phyloP scores from a whole-genome alignment of 2,329 filamentous ascomycete genomes.

The Trichoderma sp. region DNA sequence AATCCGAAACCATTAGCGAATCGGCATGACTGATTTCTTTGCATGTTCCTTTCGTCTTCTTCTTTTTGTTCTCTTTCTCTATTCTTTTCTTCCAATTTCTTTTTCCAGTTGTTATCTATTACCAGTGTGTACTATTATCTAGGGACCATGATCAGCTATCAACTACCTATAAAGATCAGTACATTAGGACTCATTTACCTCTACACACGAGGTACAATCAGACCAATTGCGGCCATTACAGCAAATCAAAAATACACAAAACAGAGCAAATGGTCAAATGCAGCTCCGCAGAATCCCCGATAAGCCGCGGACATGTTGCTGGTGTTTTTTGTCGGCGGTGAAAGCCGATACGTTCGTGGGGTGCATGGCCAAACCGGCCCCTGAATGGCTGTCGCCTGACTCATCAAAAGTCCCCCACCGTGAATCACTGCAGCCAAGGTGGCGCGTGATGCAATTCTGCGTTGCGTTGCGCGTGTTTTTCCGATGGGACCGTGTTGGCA shows the following conservation, averaged over 20 bases:
- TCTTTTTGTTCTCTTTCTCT: not conserved
- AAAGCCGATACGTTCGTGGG: slow-evolving; percentile 18
- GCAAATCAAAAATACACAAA: not conserved
- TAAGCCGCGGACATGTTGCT: not conserved
- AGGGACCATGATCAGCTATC: not conserved
- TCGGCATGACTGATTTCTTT: not conserved
- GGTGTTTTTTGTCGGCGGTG: not conserved
- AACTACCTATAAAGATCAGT: not conserved
- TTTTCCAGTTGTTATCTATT: not conserved
- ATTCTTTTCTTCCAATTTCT: not conserved
- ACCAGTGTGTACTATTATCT: not conserved
- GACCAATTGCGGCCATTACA: not conserved
- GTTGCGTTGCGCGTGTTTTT: slow-evolving; percentile 5
- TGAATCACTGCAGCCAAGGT: slow-evolving; percentile 11
- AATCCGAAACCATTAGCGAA: not conserved
- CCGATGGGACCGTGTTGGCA: not conserved
- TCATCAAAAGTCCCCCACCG: slow-evolving; percentile 9
- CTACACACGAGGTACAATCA: not conserved
- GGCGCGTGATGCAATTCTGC: slow-evolving; percentile 20
- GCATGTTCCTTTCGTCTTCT: not conserved
- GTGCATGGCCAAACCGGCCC: slow-evolving; percentile 10
- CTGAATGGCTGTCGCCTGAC: slow-evolving; percentile 19
- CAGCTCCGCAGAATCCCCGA: not conserved
- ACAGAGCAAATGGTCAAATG: not conserved
- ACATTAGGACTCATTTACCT: not conserved